Percentiles rank a stretch among this genome's conserved stretches.
Conservation (phyloP, 495 filamentous ascomycete genomes). For the Hyaloscypha bicolor region DNA sequence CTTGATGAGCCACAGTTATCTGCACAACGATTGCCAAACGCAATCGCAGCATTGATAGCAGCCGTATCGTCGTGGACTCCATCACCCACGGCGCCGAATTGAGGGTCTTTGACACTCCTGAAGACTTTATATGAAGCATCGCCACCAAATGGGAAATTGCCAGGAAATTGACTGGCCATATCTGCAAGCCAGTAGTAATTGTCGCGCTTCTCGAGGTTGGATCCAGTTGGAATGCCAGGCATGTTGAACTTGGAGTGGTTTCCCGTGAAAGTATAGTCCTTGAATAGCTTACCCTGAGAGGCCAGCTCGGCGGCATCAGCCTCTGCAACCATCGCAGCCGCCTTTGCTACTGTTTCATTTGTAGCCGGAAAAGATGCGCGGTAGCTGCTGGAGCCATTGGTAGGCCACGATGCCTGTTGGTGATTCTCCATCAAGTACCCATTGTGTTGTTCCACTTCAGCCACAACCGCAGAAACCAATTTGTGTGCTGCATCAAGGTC, state of each 20-base stretch:
- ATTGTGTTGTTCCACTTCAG: neutral
- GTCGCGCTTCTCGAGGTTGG: neutral
- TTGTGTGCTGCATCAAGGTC: neutral
- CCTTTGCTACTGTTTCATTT: conserved; percentile 8
- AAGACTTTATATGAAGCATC: neutral
- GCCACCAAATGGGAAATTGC: conserved; percentile 4
- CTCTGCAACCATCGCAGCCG: conserved; percentile 13
- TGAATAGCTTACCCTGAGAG: neutral
- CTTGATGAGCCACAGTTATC: conserved; percentile 76
- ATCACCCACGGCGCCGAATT: neutral
- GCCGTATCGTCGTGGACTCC: conserved; percentile 10
- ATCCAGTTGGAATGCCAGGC: neutral
- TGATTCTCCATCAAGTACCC: conserved; percentile 2
- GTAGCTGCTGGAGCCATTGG: neutral
- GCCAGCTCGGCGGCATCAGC: neutral
- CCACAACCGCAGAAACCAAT: neutral
- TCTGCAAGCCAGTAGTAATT: conserved; percentile 2
- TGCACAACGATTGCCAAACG: conserved; percentile 73
- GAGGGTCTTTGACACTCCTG: neutral
- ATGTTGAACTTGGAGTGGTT: neutral
- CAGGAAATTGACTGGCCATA: conserved; percentile 4
- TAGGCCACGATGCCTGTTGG: too few species aligned
- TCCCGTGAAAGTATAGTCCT: conserved; percentile 7
- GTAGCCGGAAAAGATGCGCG: neutral
- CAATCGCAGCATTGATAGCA: conserved; percentile 83